Evolutionary conservation across 2,329 filamentous ascomycete genomes (phyloP).

Genomic region (Pseudogymnoascus sp.): DNA sequence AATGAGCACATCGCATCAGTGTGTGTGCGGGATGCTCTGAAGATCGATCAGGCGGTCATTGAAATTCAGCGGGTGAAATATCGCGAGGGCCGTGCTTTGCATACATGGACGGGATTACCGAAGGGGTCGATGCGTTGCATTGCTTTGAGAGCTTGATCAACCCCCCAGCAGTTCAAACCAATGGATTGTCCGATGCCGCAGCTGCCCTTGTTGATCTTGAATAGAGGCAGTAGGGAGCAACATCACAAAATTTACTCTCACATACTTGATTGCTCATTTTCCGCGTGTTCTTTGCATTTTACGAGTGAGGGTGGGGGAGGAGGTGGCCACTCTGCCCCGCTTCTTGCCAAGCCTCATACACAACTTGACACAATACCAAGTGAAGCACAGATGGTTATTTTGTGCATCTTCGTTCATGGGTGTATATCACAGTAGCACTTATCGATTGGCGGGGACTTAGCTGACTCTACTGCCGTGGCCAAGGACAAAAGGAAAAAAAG

Average conservation of each 20-base stretch:
- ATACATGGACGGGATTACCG: not conserved
- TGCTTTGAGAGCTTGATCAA: not conserved
- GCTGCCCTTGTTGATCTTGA: not conserved
- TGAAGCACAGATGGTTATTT: not conserved
- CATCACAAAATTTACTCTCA: not conserved
- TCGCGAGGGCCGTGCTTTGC: conserved; percentile 3
- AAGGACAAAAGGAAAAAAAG: conserved; percentile 6
- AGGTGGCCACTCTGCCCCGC: not conserved
- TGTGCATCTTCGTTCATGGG: not conserved
- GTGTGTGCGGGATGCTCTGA: not conserved
- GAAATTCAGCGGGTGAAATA: not conserved
- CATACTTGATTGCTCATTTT: not conserved
- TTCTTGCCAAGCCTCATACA: conserved; percentile 2
- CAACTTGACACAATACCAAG: conserved; percentile 8
- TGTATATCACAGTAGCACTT: not conserved
- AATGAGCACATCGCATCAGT: not conserved
- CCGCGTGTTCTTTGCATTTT: not conserved
- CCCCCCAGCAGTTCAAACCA: not conserved
- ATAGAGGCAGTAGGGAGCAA: not conserved
- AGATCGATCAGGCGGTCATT: conserved; percentile 1
- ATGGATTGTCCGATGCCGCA: not conserved
- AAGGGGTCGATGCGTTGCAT: not conserved
- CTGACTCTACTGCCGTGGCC: not conserved
- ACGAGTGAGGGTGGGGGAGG: not conserved
- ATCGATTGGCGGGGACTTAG: not conserved